These are phyloP conservation scores for Colletotrichum orbiculare DNA, from an alignment of 2,329 filamentous ascomycete species.

Conservation along the genomic window DNA sequence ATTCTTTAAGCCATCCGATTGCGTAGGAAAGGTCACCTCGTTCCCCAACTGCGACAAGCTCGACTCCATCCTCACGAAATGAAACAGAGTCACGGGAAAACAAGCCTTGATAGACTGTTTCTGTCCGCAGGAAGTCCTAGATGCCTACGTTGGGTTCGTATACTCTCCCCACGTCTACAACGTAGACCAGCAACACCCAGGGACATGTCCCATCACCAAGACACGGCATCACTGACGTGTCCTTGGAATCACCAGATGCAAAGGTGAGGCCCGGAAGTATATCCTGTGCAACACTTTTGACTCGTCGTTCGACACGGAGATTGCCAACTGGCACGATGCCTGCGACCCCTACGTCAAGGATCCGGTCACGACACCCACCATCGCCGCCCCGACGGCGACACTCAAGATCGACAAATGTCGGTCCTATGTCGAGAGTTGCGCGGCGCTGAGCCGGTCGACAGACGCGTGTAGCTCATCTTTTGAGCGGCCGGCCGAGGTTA, in stretches of 20 bases:
- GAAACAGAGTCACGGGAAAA: slow-evolving; percentile 7
- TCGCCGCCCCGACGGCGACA: slow-evolving; percentile 11
- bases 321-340: slow-evolving; percentile 14
- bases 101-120: slow-evolving; percentile 12
- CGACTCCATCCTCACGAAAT: background rate
- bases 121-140: slow-evolving; percentile 13
- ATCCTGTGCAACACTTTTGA: slow-evolving; percentile 10
- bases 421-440: slow-evolving; percentile 8
- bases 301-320: slow-evolving; percentile 6
- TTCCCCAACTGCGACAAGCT: slow-evolving; percentile 12
- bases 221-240: too few relatives aligned
- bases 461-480: slow-evolving; percentile 4
- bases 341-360: slow-evolving; percentile 4
- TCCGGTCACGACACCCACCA: background rate
- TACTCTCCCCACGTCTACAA: background rate
- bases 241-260: background rate
- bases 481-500: background rate
- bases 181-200: background rate
- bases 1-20: background rate
- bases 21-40: background rate
- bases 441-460: slow-evolving; percentile 1
- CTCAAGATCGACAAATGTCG: background rate
- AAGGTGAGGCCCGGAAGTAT: slow-evolving; percentile 11
- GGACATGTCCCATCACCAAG: too few relatives aligned
- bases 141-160: slow-evolving; percentile 19